Base-by-base conservation (phyloP, 495 filamentous ascomycete genomes). In the Neurospora terricola region DNA sequence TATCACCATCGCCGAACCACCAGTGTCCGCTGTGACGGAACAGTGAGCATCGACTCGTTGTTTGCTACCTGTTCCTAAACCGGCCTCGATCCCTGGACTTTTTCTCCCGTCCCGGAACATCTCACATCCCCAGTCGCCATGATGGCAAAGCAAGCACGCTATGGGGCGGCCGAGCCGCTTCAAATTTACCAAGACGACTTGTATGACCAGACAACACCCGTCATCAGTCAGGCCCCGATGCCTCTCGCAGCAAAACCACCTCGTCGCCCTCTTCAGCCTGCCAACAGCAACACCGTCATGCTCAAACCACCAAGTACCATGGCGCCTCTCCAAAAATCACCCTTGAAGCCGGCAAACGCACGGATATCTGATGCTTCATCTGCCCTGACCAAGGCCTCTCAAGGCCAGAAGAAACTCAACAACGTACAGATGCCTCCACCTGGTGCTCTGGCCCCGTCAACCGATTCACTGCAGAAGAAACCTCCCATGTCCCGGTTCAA, bases 401-500 rank as follows among this genome's bases (percentile, higher is more conserved):
- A 82, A 80, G 78, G 77, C 54, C 78, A 82, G 71, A 85, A 83
- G 74, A 84, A 82, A 70, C 81, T 91, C 71, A 87, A 89, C 77
- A 80, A 84, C 73, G 82, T 94, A 71, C 87, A 90, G 66, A 93
- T 96, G 81, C 90, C 90, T 70, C 92, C 92, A 5, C 93, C 94
- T 23, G 78, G 82, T 73, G 82, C 86, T 71, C 84, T 88, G 45
- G 84, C 82, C 73, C 91, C 91, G 76, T 85, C 86, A 69, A 97
- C 93, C n/a, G 94, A 96, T 82, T 96, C 94, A 16, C 93, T 92
- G 37, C 84, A 90, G 77, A 97, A 97, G 86, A 93, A 91, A 72
- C 81, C 83, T 30, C 86, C 90, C 9, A 87, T 90, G 81, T 86
- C 85, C n/a, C 82, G 83, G 75, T 87, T 87, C 81, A 86, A 88